These are phyloP conservation scores for Aspergillus carlsbadensis DNA, from an alignment of 495 filamentous ascomycete species.

Conservation along the genomic window DNA sequence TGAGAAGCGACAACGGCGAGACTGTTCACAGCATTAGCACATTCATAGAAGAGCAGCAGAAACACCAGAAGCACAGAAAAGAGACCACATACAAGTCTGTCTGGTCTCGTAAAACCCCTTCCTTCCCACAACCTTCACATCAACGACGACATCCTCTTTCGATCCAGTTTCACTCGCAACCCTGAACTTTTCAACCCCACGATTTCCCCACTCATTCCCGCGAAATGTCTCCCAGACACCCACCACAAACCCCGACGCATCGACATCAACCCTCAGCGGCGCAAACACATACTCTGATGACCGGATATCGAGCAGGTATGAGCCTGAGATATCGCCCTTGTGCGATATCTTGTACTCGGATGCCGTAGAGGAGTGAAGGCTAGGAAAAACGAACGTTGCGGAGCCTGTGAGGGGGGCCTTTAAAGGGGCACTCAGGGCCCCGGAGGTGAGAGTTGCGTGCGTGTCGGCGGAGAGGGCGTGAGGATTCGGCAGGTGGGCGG, in stretches of 20 bases:
- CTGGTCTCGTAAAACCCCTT: slow-evolving; percentile 76
- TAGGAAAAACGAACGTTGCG: slow-evolving; percentile 71
- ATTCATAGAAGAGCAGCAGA: not conserved
- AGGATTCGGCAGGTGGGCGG: slow-evolving; percentile 39
- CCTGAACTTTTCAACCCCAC: slow-evolving; percentile 59
- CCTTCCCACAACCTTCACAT: slow-evolving; percentile 56
- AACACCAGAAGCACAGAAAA: not conserved
- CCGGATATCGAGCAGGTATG: slow-evolving; percentile 78
- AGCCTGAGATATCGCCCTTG: slow-evolving; percentile 42
- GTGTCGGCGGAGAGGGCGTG: slow-evolving; percentile 43
- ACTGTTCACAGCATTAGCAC: slow-evolving; percentile 28
- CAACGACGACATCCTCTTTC: slow-evolving; percentile 44
- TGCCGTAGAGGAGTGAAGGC: slow-evolving; percentile 35
- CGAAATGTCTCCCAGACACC: slow-evolving; percentile 82
- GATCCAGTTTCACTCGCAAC: slow-evolving; percentile 7
- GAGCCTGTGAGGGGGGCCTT: slow-evolving; percentile 60
- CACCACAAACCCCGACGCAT: slow-evolving; percentile 32
- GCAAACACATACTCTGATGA: slow-evolving; percentile 70
- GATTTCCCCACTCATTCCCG: slow-evolving; percentile 86
- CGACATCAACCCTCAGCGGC: slow-evolving; percentile 61
- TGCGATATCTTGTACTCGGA: not conserved
- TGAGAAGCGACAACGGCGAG: slow-evolving; percentile 69
- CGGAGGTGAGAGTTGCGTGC: slow-evolving; percentile 70
- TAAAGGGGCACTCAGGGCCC: slow-evolving; percentile 51
- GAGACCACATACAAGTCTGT: slow-evolving; percentile 62